Percentiles rank a stretch among this genome's conserved stretches.
These are phyloP conservation scores for Taiozyma onychis DNA, from an alignment of 1,139 yeast species.

Conservation along the genomic window DNA sequence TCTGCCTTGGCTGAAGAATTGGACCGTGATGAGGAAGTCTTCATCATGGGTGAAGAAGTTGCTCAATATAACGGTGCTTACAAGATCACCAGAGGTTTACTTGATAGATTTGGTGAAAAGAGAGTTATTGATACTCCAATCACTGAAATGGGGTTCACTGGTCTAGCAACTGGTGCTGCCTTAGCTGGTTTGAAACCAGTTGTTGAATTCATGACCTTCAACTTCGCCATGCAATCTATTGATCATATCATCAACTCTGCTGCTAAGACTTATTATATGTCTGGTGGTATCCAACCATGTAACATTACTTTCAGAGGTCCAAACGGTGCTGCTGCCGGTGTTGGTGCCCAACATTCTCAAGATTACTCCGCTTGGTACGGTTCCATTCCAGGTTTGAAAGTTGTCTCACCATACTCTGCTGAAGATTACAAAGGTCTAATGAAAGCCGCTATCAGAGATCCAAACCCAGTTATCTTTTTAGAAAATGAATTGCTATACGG, in stretches of 20 bases:
- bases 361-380: slow-evolving; percentile 98
- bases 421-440: slow-evolving; percentile 95
- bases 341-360: slow-evolving; percentile 98
- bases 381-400: slow-evolving; percentile 96
- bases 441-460: slow-evolving; percentile 96
- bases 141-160: slow-evolving; percentile 99
- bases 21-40: slow-evolving; percentile 92
- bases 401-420: slow-evolving; percentile 89
- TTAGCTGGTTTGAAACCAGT: slow-evolving; percentile 95
- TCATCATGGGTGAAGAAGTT: slow-evolving; percentile 97
- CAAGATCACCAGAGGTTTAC: slow-evolving; percentile 90
- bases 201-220: slow-evolving; percentile 98
- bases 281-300: slow-evolving; percentile 98
- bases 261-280: slow-evolving; percentile 97
- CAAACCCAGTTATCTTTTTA: slow-evolving; percentile 93
- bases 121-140: slow-evolving; percentile 97
- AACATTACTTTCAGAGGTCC: slow-evolving; percentile 98
- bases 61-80: slow-evolving; percentile 99
- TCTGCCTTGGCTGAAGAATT: slow-evolving; percentile 95
- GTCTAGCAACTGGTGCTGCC: slow-evolving; percentile 96
- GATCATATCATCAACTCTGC: slow-evolving; percentile 98
- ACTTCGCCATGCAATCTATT: slow-evolving; percentile 99
- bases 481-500: slow-evolving; percentile 96
- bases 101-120: slow-evolving; percentile 96
- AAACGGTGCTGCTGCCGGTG: slow-evolving; percentile 99